Base-by-base conservation (phyloP, 805 yeast species). In the Barnettozyma populi region DNA sequence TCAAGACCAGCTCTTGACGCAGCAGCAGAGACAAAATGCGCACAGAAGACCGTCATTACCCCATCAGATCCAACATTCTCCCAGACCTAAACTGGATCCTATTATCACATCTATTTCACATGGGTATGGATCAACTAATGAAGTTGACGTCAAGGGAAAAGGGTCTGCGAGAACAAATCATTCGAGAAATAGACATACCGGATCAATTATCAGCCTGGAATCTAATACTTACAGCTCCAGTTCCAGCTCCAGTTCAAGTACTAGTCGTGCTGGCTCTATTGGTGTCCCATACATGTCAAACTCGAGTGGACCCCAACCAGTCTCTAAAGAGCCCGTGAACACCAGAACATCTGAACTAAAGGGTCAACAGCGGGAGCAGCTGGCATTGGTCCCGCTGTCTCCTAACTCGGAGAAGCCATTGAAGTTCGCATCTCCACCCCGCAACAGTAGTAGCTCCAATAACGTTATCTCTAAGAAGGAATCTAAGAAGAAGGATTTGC, bases 171-270 rank as follows among this genome's bases (percentile, higher is more conserved):
- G 49, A 31, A 57, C 62, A 8, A 67, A 67, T 45, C 72, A 68
- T 47, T 57, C 70, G 3, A 62, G 70, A 46, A 66, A 67, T 47
- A 63, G 71, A 49, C 72, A 69, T 45, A 54, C 59, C 13, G 62
- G 62, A 2, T 57, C 59, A 9, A 38, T 51, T 41, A 61, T 55
- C 27, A 51, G 43, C 41, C 41, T 48, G 39, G 52, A 51, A 24
- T 41, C 45, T 6, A 29, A 21, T 5, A 27, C 31, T 27, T 20
- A 40, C 3, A 41, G 27, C 3, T 36, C n/a, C 9, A 37, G 27
- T 10, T 20, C 43, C 3, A 41, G 27, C 3, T 36, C n/a, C 9
- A 37, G 27, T 10, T 27, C 21, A 9, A 4, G 10, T 9, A 40
- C 14, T 4, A 16, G 16, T 11, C 5, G 7, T 14, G 32, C 13